These are phyloP conservation scores for Phalaenopsis aphrodite DNA, from an alignment of 106 monocot genomes.

Conservation along the genomic window DNA sequence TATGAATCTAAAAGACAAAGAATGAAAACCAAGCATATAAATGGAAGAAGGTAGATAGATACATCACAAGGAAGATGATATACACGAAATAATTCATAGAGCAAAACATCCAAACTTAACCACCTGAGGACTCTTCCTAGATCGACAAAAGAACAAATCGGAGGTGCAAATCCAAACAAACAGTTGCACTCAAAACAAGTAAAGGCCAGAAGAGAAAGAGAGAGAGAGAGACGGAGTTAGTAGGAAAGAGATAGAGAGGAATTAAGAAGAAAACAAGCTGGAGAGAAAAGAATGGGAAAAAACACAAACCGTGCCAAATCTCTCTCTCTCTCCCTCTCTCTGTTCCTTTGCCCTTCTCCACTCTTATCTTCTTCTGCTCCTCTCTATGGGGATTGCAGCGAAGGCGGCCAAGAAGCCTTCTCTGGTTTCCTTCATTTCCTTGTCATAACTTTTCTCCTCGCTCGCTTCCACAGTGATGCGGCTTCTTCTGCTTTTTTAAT, in stretches of 20 bases:
- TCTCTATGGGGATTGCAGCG: conserved; percentile 1
- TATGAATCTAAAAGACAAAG: conserved; percentile 15
- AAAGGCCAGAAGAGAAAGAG: not conserved
- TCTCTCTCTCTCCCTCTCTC: not conserved
- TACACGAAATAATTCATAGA: too few relatives aligned
- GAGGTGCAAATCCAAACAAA: conserved; percentile 16
- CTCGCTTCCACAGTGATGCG: not conserved
- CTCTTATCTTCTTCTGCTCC: not conserved
- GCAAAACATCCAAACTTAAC: conserved; percentile 8
- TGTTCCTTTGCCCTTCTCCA: conserved; percentile 2
- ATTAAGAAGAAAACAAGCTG: conserved; percentile 3
- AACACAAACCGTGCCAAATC: conserved; percentile 5
- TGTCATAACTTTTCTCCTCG: conserved; percentile 3
- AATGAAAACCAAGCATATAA: not conserved
- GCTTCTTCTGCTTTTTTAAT: not conserved
- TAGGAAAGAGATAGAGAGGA: not conserved
- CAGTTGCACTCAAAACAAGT: conserved; percentile 20
- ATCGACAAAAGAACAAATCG: conserved; percentile 19
- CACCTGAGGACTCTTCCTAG: conserved; percentile 20
- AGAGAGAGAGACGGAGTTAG: conserved; percentile 3
- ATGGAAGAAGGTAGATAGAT: not conserved
- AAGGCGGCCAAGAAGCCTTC: conserved; percentile 4
- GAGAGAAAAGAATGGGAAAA: conserved; percentile 1
- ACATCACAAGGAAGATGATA: not conserved
- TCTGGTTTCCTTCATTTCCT: conserved; percentile 13